Base-by-base conservation (phyloP, 768 basidiomycete species). In the Tremella mesenterica region DNA sequence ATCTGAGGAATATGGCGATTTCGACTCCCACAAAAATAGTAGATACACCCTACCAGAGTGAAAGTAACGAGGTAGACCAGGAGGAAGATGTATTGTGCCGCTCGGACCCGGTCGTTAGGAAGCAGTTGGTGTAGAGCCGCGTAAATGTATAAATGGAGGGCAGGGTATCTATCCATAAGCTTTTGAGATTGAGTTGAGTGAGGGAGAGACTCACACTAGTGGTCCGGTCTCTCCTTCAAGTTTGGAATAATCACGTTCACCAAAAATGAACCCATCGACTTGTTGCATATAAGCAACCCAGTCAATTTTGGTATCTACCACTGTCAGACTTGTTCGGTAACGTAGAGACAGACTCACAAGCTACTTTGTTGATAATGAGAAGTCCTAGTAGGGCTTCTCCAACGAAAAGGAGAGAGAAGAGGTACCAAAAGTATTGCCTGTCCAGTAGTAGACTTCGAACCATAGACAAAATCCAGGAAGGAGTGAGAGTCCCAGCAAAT, bases 261-360 rank as follows among this genome's bases (percentile, higher is more conserved):
- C 91, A 50, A 81, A 80, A 44, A 86, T 63, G 74, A 87, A 90
- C 36, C 85, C 70, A 52, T 84, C 79, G 0, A 86, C 80, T 49
- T 97, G 95, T 48, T 84, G 76, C 83, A 96, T 89, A 69, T 99
- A 99, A 0, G 95, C 96, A 65, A 84, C 80, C 83, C 88, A 97
- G 75, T 99, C 95, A 64, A 99, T 99, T 75, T 99, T 92, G 10
- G 95, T 97, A 75, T 92, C 93, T 96, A 76, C 31, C 57, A 38
- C 36, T 34, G 39, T 57, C 45, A 57, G 68, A 29, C 29, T 48
- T 29, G 12, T 47, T 44, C 38, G 53, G 25, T 41, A 5, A 39
- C 3, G 36, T 14, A 41, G 6, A 13, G 13, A 25, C 38, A 49
- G 47, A 74, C 85, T 77, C 61, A 95, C 93, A 97, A 61, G 87